Base-by-base conservation (phyloP, 306 rosid genomes). In the Vigna unguiculata region DNA sequence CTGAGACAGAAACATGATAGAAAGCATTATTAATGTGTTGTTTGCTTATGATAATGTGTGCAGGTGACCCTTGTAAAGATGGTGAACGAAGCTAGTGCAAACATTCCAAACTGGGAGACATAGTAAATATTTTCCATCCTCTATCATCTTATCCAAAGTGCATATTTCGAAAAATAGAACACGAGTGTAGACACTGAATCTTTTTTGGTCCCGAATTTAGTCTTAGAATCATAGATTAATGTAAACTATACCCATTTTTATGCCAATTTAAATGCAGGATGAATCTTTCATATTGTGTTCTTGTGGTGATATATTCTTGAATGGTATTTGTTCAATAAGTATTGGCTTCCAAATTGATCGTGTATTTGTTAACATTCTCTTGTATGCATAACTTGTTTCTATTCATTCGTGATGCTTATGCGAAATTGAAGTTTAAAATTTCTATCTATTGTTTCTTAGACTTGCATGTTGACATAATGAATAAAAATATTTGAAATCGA, bases 21-120 rank as follows among this genome's bases (percentile, higher is more conserved):
- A 52, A 38, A 40, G n/a, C 65, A 77, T 64, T 34, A n/a, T 38
- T 63, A 82, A 67, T 68, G 17, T 68, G 48, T 36, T 77, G n/a
- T 38, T 65, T 69, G 24, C 24, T 62, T 52, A 10, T 55, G 11
- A 43, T 80, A n/a, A 52, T 59, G 49, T 82, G 7, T 88, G 84
- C 93, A 92, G 96, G 97, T 83, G 71, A 92, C 96, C 53, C 93
- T 92, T 58, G 91, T 90, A 69, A 90, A 90, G 91, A 87, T 90
- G 95, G 89, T 88, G 89, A 93, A 93, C 59, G 97, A 91, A 83
- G 98, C 98, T 54, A 78, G 87, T 61, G 97, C 93, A 11, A 91
- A 90, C 83, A 79, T 88, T 69, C 93, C 91, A 32, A 86, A 90
- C 68, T 93, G 98, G 98, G 93, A 87, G 48, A 67, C 84, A 9